phyloP scores from a whole-genome alignment of 108 stramenopile species.

The Bacterosira constricta region DNA sequence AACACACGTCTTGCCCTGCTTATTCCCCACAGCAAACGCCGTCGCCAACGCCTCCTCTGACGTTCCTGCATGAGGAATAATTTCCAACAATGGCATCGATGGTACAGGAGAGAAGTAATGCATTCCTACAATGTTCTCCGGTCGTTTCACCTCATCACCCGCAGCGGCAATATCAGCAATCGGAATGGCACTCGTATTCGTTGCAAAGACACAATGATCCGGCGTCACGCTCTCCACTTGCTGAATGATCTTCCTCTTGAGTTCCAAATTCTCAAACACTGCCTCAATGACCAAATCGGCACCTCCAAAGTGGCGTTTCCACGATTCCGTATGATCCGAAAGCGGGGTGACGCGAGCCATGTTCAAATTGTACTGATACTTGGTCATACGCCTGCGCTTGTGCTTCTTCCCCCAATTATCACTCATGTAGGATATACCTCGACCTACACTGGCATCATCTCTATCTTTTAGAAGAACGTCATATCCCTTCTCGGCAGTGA shows the following conservation, averaged over 20 bases:
- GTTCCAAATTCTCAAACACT: conserved; percentile 95
- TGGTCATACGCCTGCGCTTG: conserved; percentile 92
- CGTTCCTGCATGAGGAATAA: conserved; percentile 95
- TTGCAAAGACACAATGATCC: conserved; percentile 96
- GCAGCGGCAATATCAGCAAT: conserved; percentile 87
- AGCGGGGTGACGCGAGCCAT: conserved; percentile 88
- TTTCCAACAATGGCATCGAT: conserved; percentile 98
- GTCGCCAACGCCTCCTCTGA: conserved; percentile 81
- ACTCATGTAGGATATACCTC: conserved; percentile 90
- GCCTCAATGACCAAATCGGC: conserved; percentile 99
- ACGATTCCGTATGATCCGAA: conserved; percentile 78
- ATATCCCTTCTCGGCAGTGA: conserved; percentile 95
- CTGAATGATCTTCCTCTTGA: conserved; percentile 94
- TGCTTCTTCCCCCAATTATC: conserved; percentile 95
- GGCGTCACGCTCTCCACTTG: conserved; percentile 92
- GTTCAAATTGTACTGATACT: conserved; percentile 89
- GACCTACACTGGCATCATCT: conserved; percentile 74
- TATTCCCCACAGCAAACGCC: conserved; percentile 95
- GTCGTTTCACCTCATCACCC: conserved; percentile 90
- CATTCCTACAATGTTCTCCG: conserved; percentile 97
- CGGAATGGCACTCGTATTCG: conserved; percentile 98
- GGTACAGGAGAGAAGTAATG: conserved; percentile 99
- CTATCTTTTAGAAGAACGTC: conserved; percentile 96
- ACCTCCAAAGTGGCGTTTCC: conserved; percentile 83
- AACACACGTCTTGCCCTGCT: conserved; percentile 99